Conservation (phyloP, 148 eudicot species). For the Fagopyrum homotropicum region DNA sequence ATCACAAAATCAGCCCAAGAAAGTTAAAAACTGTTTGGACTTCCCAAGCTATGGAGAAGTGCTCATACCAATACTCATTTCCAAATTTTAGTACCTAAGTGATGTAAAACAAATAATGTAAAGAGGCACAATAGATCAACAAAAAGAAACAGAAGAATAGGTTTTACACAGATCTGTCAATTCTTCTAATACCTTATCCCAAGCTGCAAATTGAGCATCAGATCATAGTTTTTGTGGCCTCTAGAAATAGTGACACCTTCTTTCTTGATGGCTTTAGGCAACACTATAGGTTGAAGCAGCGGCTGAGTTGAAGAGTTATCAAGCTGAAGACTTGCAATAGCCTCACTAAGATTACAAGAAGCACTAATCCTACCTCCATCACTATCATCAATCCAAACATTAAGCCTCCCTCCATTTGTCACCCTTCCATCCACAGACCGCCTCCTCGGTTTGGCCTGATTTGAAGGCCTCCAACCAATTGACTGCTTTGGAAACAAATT, state of each 20-base stretch:
- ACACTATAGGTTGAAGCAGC: conserved; percentile 27
- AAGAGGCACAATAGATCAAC: background rate
- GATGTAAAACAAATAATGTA: background rate
- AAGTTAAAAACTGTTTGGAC: background rate
- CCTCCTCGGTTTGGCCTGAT: conserved; percentile 26
- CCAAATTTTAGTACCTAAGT: background rate
- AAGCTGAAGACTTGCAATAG: conserved; percentile 19
- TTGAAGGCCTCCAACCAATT: background rate
- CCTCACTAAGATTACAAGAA: conserved; percentile 18
- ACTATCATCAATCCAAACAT: conserved; percentile 25
- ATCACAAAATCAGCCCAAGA: background rate
- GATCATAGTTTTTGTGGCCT: conserved; percentile 85
- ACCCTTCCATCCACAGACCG: conserved; percentile 38
- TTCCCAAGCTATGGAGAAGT: background rate
- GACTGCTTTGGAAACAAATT: background rate
- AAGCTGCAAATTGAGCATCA: conserved; percentile 91
- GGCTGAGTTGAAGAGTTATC: conserved; percentile 20
- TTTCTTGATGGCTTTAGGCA: conserved; percentile 31
- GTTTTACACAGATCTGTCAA: background rate
- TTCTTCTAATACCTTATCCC: conserved; percentile 65
- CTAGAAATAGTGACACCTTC: conserved; percentile 66
- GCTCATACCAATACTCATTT: background rate
- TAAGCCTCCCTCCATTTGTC: conserved; percentile 24
- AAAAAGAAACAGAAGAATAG: background rate
- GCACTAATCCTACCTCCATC: conserved; percentile 19